Evolutionary conservation across 805 yeast genomes (phyloP).

Genomic region (Myxozyma mucilagina): DNA sequence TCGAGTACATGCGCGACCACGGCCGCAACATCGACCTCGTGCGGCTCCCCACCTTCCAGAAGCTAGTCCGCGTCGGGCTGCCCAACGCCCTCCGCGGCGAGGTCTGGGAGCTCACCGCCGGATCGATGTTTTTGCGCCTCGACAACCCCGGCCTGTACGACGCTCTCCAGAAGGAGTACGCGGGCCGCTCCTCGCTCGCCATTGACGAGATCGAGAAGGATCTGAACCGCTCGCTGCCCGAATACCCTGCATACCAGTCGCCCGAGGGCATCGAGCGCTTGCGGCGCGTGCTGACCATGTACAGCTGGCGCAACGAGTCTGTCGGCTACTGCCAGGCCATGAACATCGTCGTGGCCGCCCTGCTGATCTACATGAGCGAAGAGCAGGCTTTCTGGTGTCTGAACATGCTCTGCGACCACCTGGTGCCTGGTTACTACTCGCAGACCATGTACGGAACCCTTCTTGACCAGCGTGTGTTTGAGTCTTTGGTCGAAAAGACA

Average conservation of each 20-base stretch:
- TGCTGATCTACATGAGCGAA: constrained; percentile 72
- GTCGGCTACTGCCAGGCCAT: constrained; percentile 99
- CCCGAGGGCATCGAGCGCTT: constrained; percentile 81
- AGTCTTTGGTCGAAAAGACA: constrained; percentile 80
- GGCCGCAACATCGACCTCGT: constrained; percentile 82
- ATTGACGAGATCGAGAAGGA: constrained; percentile 97
- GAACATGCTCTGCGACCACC: constrained; percentile 72
- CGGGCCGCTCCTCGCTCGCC: constrained; percentile 70
- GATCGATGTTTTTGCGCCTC: constrained; percentile 74
- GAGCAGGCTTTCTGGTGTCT: constrained; percentile 97
- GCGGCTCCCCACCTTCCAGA: constrained; percentile 73
- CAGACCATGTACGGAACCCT: constrained; percentile 97
- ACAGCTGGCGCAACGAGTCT: constrained; percentile 95
- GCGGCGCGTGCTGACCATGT: constrained; percentile 86
- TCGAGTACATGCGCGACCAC: constrained; percentile 77
- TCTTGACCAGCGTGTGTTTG: constrained; percentile 91
- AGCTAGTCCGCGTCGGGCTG: constrained; percentile 82
- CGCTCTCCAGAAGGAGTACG: constrained; percentile 58
- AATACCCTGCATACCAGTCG: constrained; percentile 88
- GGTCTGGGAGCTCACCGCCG: constrained; percentile 90
- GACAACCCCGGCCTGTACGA: constrained; percentile 62
- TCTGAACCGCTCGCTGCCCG: constrained; percentile 90
- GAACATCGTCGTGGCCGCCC: constrained; percentile 69
- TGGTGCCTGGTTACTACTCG: constrained; percentile 94
- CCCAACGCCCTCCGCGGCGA: constrained; percentile 96